Conservation (phyloP, 768 basidiomycete genomes). For the Filobasidium wieringae region DNA sequence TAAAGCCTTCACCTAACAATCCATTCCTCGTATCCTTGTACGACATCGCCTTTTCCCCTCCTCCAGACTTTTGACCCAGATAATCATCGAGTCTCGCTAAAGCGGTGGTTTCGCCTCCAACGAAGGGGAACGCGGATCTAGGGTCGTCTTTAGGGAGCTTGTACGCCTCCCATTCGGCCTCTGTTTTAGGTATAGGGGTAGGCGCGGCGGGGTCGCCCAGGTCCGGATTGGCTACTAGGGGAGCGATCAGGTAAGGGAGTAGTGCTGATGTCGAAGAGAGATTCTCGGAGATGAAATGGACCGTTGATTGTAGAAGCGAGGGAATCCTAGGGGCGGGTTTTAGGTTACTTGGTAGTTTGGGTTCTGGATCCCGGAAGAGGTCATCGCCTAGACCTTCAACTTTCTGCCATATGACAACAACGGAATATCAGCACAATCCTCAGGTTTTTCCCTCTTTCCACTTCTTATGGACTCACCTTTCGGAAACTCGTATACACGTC, state of each 20-base stretch:
- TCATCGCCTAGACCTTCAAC: slow-evolving; percentile 39
- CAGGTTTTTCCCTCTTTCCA: too few relatives aligned
- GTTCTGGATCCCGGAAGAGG: slow-evolving; percentile 36
- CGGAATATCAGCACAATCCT: neutral
- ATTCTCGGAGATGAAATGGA: slow-evolving; percentile 9
- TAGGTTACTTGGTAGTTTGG: slow-evolving; percentile 14
- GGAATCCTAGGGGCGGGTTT: slow-evolving; percentile 30
- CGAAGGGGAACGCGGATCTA: slow-evolving; percentile 37
- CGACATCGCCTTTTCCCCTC: slow-evolving; percentile 25
- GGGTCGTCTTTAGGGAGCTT: slow-evolving; percentile 14
- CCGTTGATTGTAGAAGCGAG: neutral
- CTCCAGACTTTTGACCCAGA: slow-evolving; percentile 19
- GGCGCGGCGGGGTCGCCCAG: slow-evolving; percentile 15
- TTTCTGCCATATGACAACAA: neutral
- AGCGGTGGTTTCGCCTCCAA: slow-evolving; percentile 35
- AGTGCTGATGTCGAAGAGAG: slow-evolving; percentile 10
- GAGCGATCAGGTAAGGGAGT: slow-evolving; percentile 15
- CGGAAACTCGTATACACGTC: slow-evolving; percentile 43
- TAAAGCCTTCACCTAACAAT: slow-evolving; percentile 40
- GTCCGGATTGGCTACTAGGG: slow-evolving; percentile 28
- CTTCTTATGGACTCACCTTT: too few relatives aligned
- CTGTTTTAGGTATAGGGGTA: neutral
- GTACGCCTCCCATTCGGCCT: neutral
- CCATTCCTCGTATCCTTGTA: slow-evolving; percentile 43
- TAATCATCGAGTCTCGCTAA: slow-evolving; percentile 38